Evolutionary conservation across 2,329 filamentous ascomycete genomes (phyloP), one percentile per base, ranked within the genome.

Genomic region (Aphanocladium album): DNA sequence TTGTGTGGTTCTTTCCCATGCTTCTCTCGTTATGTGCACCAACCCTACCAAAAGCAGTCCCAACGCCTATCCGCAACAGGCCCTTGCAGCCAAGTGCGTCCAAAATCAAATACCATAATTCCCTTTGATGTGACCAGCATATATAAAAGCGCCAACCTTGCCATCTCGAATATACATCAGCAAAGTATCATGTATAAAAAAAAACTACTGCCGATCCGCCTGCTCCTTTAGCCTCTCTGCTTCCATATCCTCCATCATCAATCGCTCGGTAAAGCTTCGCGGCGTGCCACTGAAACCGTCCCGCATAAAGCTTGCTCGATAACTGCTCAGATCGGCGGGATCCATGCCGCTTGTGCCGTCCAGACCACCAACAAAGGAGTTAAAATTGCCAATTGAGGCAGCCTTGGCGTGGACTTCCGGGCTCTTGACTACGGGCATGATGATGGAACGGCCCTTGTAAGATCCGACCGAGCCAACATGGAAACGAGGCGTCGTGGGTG

Each of bases 381-480:
- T 77, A 51, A 83, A 71, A 19, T 79, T 74, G 41, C 80, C 80
- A 55, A 83, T 70, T 12, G 77, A 76, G 12, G 75, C 77, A 2
- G 80, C 80, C 64, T 76, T 73, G 25, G 77, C 79, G 60, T 81
- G 77, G 1, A 84, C 58, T 23, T 80, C 76, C 9, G 79, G 75
- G 53, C 80, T 76, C 52, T 75, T 76, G 50, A 85, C 76, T 16
- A 84, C 74, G 2, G 79, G 77, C 72, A 84, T 81, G 39, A 77
- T 74, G 52, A 85, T 78, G 16, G 81, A 76, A 21, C 76, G 76
- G 47, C 82, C 82, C 66, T 78, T 82, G 65, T 82, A 83, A n/a
- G 81, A 84, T 2, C 81, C 81, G 16, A 81, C 69, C 7, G 79
- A 80, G 19, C 75, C 75, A 23, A 73, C 68, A 47, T 74, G 69